phyloP scores from a whole-genome alignment of 768 basidiomycete genomes.

The Serpula lacrymans region DNA sequence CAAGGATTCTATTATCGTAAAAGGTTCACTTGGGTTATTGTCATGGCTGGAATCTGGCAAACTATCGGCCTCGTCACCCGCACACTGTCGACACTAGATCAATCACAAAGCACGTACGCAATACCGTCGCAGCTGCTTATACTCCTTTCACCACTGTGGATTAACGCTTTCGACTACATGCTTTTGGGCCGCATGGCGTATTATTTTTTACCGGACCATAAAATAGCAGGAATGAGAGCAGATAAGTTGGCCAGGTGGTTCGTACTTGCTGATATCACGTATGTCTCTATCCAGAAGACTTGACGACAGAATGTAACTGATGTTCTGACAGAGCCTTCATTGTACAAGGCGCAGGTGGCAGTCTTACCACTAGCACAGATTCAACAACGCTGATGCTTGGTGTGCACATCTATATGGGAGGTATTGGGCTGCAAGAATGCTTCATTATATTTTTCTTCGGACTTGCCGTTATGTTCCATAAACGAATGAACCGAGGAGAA shows the following conservation, averaged over 20 bases:
- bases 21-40: conserved; percentile 21
- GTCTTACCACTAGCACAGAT: conserved; percentile 7
- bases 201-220: conserved; percentile 19
- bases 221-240: conserved; percentile 13
- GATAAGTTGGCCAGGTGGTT: conserved; percentile 11
- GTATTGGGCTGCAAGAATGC: conserved; percentile 21
- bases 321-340: conserved; percentile 12
- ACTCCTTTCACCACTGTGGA: conserved; percentile 22
- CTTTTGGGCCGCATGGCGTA: conserved; percentile 17
- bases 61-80: conserved; percentile 15
- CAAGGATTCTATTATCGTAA: conserved; percentile 19
- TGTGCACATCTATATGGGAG: conserved; percentile 23
- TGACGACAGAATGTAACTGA: not conserved
- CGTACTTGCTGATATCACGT: conserved; percentile 18
- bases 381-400: conserved; percentile 8
- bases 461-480: conserved; percentile 15
- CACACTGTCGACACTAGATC: conserved; percentile 8
- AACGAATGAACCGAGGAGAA: conserved; percentile 7
- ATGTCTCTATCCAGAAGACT: not conserved
- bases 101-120: conserved; percentile 4
- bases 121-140: conserved; percentile 16
- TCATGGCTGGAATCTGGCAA: conserved; percentile 20
- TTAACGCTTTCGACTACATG: conserved; percentile 23
- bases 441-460: conserved; percentile 18
- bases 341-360: conserved; percentile 16